Base-by-base conservation (phyloP, 2,329 filamentous ascomycete genomes). In the Aspergillus arachidicola region DNA sequence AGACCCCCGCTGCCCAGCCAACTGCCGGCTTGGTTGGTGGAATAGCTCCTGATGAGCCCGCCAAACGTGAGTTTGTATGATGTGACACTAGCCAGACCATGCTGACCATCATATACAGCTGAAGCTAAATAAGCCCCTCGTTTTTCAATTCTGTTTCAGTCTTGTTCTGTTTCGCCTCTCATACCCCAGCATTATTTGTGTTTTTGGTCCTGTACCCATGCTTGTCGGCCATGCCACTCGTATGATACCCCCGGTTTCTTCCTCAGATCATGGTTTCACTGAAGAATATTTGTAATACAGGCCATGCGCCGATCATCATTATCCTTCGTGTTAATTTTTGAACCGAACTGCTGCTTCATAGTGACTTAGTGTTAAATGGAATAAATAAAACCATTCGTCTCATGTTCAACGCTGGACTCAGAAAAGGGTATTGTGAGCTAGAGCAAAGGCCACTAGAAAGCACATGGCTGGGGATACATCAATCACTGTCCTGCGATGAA, bases 241-340 rank as follows among this genome's bases (percentile, higher is more conserved):
- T 43, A 58, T 63, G 66, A 69, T 69, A 69, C 68, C 66, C 68
- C 67, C 50, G 62, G 48, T 65, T 48, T 60, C 56, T 61, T 57
- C 60, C 34, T 57, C 56, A 58, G 59, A 32, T 21, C 30, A 9
- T 51, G 26, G 28, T 21, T 51, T 50, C 54, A 57, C 38, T 57
- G 53, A 56, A 56, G 21, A 38, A 12, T 56, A 14, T 41, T 56
- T 56, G 48, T 51, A 51, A 51, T 51, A 51, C 28, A 51, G 48
- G 48, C 26, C 48, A 34, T 32, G 48, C 19, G 48, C 28, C 28
- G 19, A n/a, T 21, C 28, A 32, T 34, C 28, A 32, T 12, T 51
- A 32, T 14, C 26, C 26, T 51, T 51, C 48, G 4, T 51, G 48
- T 34, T 51, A 30, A 16, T 51, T 21, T 14, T 51, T 51, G 16